These are phyloP conservation scores for Fusarium luffae DNA, from an alignment of 2,329 filamentous ascomycete species.

Conservation along the genomic window DNA sequence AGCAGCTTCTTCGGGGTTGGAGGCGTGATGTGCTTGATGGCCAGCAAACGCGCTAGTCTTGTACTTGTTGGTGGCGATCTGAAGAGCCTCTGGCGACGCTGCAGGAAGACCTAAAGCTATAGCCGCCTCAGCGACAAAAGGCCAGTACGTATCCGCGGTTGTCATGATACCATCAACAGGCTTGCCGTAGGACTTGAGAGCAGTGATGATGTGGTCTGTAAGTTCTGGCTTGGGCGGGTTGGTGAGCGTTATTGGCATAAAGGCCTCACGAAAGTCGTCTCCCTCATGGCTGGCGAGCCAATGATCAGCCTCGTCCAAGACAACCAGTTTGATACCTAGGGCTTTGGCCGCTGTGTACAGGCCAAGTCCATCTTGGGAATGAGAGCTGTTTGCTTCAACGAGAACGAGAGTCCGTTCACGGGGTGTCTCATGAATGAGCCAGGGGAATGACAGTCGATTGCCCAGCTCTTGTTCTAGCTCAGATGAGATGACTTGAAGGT, in stretches of 20 bases:
- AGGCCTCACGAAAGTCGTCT: not conserved
- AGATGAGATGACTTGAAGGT: not conserved
- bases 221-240: not conserved
- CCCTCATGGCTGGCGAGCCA: not conserved
- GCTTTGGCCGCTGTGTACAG: conserved; percentile 3
- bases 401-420: conserved; percentile 1
- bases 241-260: not conserved
- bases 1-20: not conserved
- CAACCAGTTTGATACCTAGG: conserved; percentile 8
- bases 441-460: conserved; percentile 8
- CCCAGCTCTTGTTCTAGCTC: conserved; percentile 8
- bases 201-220: not conserved
- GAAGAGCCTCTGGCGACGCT: conserved; percentile 1
- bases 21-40: conserved; percentile 8
- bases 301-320: conserved; percentile 4
- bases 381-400: conserved; percentile 14
- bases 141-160: conserved; percentile 11
- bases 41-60: conserved; percentile 8
- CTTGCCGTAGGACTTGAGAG: not conserved
- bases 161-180: conserved; percentile 10
- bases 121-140: conserved; percentile 10
- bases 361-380: conserved; percentile 8
- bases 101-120: conserved; percentile 5
- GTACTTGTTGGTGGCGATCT: conserved; percentile 14
- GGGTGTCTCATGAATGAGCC: conserved; percentile 2